phyloP scores from a whole-genome alignment of 768 basidiomycete species.

The Rhizopogon vesiculosus region DNA sequence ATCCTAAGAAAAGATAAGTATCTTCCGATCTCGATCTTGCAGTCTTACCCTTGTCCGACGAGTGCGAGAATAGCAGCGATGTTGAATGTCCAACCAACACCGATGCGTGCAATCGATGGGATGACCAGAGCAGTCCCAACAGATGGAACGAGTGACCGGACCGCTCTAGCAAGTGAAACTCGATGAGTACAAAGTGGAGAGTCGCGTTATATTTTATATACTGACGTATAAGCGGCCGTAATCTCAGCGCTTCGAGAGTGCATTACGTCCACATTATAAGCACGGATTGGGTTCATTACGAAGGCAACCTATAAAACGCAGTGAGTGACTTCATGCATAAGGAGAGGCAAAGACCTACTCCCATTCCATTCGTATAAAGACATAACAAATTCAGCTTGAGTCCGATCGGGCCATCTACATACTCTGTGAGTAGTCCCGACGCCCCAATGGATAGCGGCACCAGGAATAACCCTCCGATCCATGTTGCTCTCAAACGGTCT shows the following conservation, averaged over 20 bases:
- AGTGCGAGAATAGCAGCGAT: conserved; percentile 41
- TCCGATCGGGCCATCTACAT: conserved; percentile 40
- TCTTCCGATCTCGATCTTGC: background rate
- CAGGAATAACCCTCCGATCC: conserved; percentile 38
- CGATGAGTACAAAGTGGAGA: too few relatives aligned
- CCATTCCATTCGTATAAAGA: conserved; percentile 56
- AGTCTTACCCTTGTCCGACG: conserved; percentile 48
- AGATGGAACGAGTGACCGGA: conserved; percentile 42
- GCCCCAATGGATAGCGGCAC: conserved; percentile 44
- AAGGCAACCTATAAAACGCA: conserved; percentile 38
- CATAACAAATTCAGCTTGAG: conserved; percentile 43
- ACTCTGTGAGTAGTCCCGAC: conserved; percentile 42
- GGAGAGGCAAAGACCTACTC: conserved; percentile 31
- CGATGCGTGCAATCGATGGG: conserved; percentile 49
- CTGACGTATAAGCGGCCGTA: conserved; percentile 35
- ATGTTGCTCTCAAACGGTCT: conserved; percentile 49
- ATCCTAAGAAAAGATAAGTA: conserved; percentile 37
- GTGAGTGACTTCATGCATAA: background rate
- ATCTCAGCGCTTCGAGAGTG: conserved; percentile 55
- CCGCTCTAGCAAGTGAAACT: conserved; percentile 29
- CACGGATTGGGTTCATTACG: conserved; percentile 44
- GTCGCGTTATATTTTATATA: background rate
- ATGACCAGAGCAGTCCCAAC: conserved; percentile 41
- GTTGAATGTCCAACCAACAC: conserved; percentile 46
- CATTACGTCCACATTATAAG: conserved; percentile 56